phyloP scores from a whole-genome alignment of 257 asterid genomes.

The Solanum dulcamara region DNA sequence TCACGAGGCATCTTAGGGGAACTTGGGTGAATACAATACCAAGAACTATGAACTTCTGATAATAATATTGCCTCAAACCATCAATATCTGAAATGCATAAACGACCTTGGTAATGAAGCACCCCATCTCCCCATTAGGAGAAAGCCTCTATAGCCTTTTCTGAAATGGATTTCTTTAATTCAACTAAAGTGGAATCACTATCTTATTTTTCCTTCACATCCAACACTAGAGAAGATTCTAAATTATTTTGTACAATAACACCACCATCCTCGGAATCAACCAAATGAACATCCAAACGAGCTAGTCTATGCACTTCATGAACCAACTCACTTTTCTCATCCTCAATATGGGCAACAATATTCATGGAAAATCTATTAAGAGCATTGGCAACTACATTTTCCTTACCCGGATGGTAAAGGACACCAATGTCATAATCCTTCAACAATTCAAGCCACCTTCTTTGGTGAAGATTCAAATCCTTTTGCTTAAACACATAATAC shows the following conservation, averaged over 20 bases:
- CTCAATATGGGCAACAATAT: neutral
- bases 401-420: neutral
- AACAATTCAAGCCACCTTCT: neutral
- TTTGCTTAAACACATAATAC: too few species aligned
- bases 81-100: too few species aligned
- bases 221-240: neutral
- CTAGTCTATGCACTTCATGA: neutral
- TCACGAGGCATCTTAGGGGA: too few species aligned
- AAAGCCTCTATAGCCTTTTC: neutral
- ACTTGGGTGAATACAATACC: too few species aligned
- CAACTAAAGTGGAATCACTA: neutral
- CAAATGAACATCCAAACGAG: neutral
- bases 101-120: too few species aligned
- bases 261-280: neutral
- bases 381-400: rapidly evolving
- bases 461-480: neutral
- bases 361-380: too few species aligned
- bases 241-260: neutral
- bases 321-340: rapidly evolving
- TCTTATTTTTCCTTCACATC: too few species aligned
- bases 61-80: too few species aligned
- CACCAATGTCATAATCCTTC: neutral
- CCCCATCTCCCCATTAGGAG: neutral
- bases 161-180: too few species aligned
- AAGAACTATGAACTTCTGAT: too few species aligned